Evolutionary conservation across 129 eudicot species (phyloP), one percentile per base, ranked within the genome.

Genomic region (Cynara cardunculus): DNA sequence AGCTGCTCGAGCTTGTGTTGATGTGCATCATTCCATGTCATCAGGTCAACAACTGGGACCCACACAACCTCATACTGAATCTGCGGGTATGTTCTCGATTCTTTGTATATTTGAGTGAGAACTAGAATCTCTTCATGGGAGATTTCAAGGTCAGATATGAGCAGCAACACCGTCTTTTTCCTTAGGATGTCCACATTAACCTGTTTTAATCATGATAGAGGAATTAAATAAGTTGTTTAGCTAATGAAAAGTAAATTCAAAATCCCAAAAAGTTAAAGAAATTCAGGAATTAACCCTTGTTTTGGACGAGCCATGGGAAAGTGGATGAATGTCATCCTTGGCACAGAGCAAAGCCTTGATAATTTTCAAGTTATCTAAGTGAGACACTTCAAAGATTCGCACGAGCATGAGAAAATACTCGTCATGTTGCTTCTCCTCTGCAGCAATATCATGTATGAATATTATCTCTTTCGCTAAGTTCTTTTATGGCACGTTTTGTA

Each of bases 351-450:
- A 74, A 71, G 90, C 88, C 85, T 85, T 92, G 76, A 96, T 87
- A 71, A 96, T 78, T 85, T 82, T 96, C 88, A 81, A 66, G 87
- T 92, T 92, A 74, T 96, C 98, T 22, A 86, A 30, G 73, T 92
- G 99, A 27, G 88, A 59, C 67, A 82, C 87, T 6, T 88, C 95
- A 56, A 93, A 91, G 59, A 93, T 82, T 72, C 86, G 80, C 62
- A 78, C 72, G 30, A 96, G 97, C 85, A 84, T 92, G 35, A 86
- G 82, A 64, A 79, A 89, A 49, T 91, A 91, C 82, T 96, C 99
- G 16, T 80, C 84, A 28, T 88, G 91, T 70, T 87, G 94, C 91
- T 87, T 96, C 68, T 91, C 97, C 85, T 93, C 99, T 96, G 91
- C 88, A 86, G 34, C 80, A 76, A 62, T 25, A 28, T 39, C 32